Conservation (phyloP, 2,329 filamentous ascomycete species). For the Apiospora arundinis region DNA sequence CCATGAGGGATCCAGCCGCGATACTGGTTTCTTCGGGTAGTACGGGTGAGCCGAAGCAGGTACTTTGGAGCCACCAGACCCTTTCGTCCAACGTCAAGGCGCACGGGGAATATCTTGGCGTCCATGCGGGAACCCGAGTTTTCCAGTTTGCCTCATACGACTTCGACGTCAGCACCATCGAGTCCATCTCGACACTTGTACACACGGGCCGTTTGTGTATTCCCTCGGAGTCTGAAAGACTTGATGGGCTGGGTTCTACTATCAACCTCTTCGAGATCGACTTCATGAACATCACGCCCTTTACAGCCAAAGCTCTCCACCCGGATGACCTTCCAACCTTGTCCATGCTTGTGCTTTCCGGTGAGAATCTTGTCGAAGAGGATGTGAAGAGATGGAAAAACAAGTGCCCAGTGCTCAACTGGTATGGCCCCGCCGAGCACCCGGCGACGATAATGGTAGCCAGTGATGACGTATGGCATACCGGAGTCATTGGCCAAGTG, state of each 20-base stretch:
- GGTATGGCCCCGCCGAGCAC: neutral
- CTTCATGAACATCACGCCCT: conserved; percentile 12
- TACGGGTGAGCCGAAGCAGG: conserved; percentile 6
- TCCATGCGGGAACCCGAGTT: neutral
- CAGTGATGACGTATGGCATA: neutral
- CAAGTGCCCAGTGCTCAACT: conserved; percentile 9
- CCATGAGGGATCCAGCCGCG: neutral
- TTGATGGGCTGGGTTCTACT: neutral
- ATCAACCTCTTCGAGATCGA: neutral
- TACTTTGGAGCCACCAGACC: conserved; percentile 4
- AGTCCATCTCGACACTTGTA: neutral
- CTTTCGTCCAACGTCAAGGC: conserved; percentile 1
- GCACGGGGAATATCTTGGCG: neutral
- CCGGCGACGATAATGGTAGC: neutral
- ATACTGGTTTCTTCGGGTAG: neutral
- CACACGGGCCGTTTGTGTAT: neutral
- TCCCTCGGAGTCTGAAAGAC: neutral
- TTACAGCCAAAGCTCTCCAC: neutral
- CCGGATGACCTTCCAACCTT: neutral
- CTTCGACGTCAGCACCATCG: conserved; percentile 16
- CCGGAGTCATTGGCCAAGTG: neutral
- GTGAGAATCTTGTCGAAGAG: neutral
- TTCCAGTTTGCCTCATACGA: conserved; percentile 14
- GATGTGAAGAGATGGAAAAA: neutral
- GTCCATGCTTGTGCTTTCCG: neutral